Evolutionary conservation across 768 basidiomycete species (phyloP).

Genomic region (Boletus speciosus): DNA sequence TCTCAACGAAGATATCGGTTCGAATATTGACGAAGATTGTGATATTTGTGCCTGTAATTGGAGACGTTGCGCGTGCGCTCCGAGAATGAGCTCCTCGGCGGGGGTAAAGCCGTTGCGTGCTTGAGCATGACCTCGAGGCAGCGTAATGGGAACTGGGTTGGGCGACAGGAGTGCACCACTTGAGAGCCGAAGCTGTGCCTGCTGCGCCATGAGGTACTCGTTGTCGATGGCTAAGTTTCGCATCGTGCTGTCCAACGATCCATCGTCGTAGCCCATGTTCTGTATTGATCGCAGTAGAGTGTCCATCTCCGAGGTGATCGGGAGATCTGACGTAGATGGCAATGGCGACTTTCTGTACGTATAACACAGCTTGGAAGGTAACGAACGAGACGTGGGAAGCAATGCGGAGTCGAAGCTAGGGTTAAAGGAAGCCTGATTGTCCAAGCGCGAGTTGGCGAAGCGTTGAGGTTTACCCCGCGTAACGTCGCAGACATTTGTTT

Average conservation of each 20-base stretch:
- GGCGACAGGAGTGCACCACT: constrained; percentile 13
- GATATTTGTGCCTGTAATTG: constrained; percentile 15
- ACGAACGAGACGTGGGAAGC: constrained; percentile 17
- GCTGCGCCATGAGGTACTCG: constrained; percentile 18
- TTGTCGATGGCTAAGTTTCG: constrained; percentile 12
- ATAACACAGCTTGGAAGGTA: constrained; percentile 22
- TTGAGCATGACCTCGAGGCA: constrained; percentile 30
- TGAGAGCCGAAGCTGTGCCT: constrained; percentile 23
- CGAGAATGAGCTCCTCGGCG: constrained; percentile 66
- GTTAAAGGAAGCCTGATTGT: constrained; percentile 2
- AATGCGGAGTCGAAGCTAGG: not conserved
- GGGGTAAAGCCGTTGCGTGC: constrained; percentile 60
- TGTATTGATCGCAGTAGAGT: constrained; percentile 37
- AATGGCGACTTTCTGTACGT: constrained; percentile 16
- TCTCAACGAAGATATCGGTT: constrained; percentile 6
- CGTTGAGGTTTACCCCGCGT: constrained; percentile 11
- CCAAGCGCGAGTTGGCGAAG: not conserved
- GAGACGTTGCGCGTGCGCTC: constrained; percentile 40
- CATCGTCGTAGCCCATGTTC: constrained; percentile 19
- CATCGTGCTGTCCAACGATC: constrained; percentile 10
- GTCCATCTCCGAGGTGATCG: constrained; percentile 39
- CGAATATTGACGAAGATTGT: constrained; percentile 7
- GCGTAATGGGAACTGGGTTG: constrained; percentile 2
- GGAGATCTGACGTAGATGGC: constrained; percentile 10
- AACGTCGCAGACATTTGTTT: constrained; percentile 11